Percentiles rank a stretch among this genome's conserved stretches.
Evolutionary conservation across 345 rosid species (phyloP).

Genomic region (Brassica napus): Da-Ae NC_063451.1:29951501-29952000

Average conservation of each 20-base stretch:
- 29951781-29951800: no score
- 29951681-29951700: no score
- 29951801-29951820: no score
- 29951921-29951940: not conserved
- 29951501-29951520: slow-evolving; percentile 83
- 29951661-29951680: not conserved
- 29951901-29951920: not conserved
- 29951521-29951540: slow-evolving; percentile 52
- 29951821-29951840: no score
- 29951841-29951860: no score
- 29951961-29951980: slow-evolving; percentile 77
- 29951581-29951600: not conserved
- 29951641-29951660: not conserved
- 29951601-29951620: not conserved
- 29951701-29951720: no score
- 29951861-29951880: no score
- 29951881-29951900: not conserved
- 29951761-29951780: no score
- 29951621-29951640: not conserved
- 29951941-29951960: slow-evolving; percentile 38
- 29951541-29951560: not conserved
- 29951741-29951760: no score
- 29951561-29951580: not conserved
- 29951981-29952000: slow-evolving; percentile 86
- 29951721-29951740: no score